phyloP scores from a whole-genome alignment of 225 moss, liverwort and hornwort species.

The Straminergon stramineum region DNA sequence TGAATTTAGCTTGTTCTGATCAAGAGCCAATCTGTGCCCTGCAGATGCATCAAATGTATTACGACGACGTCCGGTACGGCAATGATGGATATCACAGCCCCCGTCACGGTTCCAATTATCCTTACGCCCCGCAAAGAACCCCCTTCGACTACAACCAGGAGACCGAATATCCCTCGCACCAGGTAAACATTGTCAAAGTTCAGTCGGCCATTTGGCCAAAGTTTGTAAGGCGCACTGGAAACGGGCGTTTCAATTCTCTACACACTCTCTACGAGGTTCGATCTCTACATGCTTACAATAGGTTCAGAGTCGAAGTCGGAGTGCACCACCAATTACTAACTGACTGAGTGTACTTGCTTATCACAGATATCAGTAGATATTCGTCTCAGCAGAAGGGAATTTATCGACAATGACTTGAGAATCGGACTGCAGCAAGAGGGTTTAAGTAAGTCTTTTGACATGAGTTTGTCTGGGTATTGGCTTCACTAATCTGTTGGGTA shows the following conservation, averaged over 20 bases:
- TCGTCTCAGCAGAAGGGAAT: background rate
- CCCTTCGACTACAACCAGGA: background rate
- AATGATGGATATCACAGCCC: background rate
- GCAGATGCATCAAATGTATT: background rate
- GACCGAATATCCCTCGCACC: background rate
- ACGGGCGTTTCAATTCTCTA: background rate
- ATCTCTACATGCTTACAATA: background rate
- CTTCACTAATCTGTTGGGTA: background rate
- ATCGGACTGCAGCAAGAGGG: fast-evolving
- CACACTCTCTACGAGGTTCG: background rate
- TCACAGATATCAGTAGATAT: background rate
- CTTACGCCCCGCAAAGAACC: background rate
- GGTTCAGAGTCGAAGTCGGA: background rate
- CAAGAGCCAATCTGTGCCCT: background rate
- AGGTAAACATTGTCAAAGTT: background rate
- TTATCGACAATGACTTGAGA: background rate
- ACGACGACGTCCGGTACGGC: background rate
- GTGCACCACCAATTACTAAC: too few species aligned
- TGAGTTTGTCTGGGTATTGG: background rate
- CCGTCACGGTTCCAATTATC: background rate
- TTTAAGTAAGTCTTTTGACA: background rate
- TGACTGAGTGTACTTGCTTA: background rate
- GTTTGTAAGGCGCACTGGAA: background rate
- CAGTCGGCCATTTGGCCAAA: background rate
- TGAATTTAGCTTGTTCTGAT: background rate